Conservation (phyloP, 805 yeast genomes). For the Saturnispora halmiae region DNA sequence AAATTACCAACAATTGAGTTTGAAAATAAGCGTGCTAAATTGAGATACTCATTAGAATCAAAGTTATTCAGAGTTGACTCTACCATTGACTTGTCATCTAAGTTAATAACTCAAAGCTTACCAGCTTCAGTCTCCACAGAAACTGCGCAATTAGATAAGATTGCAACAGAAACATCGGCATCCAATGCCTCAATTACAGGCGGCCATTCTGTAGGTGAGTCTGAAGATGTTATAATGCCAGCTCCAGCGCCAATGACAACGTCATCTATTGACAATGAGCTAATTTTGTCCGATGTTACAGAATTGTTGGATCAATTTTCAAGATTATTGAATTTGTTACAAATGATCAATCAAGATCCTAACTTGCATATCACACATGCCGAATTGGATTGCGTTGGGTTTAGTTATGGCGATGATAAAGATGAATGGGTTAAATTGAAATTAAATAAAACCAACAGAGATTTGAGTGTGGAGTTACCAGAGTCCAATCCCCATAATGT, state of each 20-base stretch:
- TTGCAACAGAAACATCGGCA: too few species aligned
- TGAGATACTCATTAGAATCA: slow-evolving; percentile 19
- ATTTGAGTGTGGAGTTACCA: slow-evolving; percentile 23
- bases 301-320: slow-evolving; percentile 24
- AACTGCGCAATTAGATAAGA: too few species aligned
- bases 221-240: too few species aligned
- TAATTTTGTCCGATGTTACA: slow-evolving; percentile 20
- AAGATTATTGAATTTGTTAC: slow-evolving; percentile 23
- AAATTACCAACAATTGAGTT: slow-evolving; percentile 23
- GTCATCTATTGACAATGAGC: slow-evolving; percentile 3
- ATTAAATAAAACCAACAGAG: slow-evolving; percentile 18
- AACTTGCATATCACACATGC: slow-evolving; percentile 22
- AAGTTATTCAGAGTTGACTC: slow-evolving; percentile 27
- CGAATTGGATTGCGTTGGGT: slow-evolving; percentile 23
- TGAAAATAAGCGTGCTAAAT: slow-evolving; percentile 20
- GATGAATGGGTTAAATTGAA: slow-evolving; percentile 24
- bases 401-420: slow-evolving; percentile 24
- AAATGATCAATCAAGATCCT: slow-evolving; percentile 24
- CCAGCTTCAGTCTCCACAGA: background rate
- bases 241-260: too few species aligned
- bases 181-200: too few species aligned
- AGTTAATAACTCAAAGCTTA: slow-evolving; percentile 12
- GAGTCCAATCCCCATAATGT: slow-evolving; percentile 24
- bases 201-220: too few species aligned
- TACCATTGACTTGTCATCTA: slow-evolving; percentile 19